Evolutionary conservation across 2,329 filamentous ascomycete genomes (phyloP).

Genomic region (Diplodia seriata): DNA sequence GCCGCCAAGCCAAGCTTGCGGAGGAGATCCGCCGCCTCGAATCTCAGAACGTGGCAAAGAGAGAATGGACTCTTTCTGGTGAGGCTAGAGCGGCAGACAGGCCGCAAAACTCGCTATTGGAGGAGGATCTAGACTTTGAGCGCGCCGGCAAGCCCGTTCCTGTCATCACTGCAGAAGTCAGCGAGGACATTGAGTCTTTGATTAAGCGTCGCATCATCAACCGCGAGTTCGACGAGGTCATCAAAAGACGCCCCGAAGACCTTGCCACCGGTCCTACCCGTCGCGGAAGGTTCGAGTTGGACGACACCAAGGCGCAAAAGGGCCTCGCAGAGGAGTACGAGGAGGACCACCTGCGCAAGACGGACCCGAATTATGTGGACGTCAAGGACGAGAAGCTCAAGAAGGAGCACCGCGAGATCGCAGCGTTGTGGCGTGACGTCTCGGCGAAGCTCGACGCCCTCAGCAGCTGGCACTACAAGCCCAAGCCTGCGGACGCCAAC

Average conservation of each 20-base stretch:
- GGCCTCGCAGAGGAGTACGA: constrained; percentile 93
- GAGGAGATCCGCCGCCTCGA: constrained; percentile 93
- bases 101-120: constrained; percentile 88
- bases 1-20: constrained; percentile 80
- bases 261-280: constrained; percentile 67
- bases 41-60: constrained; percentile 84
- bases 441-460: constrained; percentile 83
- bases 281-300: constrained; percentile 78
- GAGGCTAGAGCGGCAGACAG: constrained; percentile 84
- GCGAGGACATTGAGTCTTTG: constrained; percentile 88
- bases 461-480: constrained; percentile 94
- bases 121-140: constrained; percentile 96
- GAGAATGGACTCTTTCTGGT: constrained; percentile 87
- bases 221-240: constrained; percentile 90
- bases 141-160: constrained; percentile 92
- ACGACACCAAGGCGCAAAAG: constrained; percentile 86
- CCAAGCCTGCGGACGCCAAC: constrained; percentile 79
- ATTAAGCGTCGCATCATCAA: constrained; percentile 93
- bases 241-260: constrained; percentile 79
- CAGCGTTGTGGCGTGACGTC: constrained; percentile 81
- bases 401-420: constrained; percentile 83
- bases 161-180: constrained; percentile 89
- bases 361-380: constrained; percentile 82
- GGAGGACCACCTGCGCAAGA: constrained; percentile 81
- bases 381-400: constrained; percentile 81